Evolutionary conservation across 768 basidiomycete genomes (phyloP).

Genomic region (Boletus sp.): DNA sequence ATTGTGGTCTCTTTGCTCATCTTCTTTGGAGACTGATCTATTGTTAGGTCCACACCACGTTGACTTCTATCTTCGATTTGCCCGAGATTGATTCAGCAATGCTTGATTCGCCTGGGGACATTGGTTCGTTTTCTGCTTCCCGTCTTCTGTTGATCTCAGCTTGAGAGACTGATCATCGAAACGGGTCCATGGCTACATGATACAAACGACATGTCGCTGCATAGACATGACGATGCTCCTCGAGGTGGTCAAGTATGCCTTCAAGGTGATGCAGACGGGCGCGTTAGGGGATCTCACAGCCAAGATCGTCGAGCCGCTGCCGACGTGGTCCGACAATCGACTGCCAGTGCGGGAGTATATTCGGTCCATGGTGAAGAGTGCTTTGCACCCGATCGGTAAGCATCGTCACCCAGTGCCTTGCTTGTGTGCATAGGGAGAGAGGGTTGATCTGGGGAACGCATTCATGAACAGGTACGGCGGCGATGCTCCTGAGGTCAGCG

Average conservation of each 20-base stretch:
- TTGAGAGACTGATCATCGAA: no score
- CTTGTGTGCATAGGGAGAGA: no score
- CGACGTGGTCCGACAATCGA: conserved; percentile 14
- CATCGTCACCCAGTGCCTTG: no score
- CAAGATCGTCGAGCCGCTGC: conserved; percentile 15
- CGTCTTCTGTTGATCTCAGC: no score
- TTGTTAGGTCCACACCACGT: conserved; percentile 11
- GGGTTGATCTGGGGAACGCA: no score
- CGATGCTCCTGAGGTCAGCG: conserved; percentile 16
- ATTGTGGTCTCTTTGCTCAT: neutral
- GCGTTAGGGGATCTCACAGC: conserved; percentile 10
- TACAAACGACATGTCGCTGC: no score
- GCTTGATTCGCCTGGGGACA: conserved; percentile 11
- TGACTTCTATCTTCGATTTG: conserved; percentile 14
- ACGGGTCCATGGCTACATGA: no score
- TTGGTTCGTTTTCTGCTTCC: neutral
- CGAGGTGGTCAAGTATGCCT: conserved; percentile 8
- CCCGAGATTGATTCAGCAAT: conserved; percentile 15
- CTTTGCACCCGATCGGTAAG: conserved; percentile 11
- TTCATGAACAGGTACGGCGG: conserved; percentile 17
- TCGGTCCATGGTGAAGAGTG: conserved; percentile 4
- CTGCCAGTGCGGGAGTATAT: conserved; percentile 15
- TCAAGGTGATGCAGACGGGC: no score
- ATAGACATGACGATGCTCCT: conserved; percentile 19
- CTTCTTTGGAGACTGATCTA: no score